Conservation (phyloP, 306 rosid species). For the Erythrophleum fordii region DNA sequence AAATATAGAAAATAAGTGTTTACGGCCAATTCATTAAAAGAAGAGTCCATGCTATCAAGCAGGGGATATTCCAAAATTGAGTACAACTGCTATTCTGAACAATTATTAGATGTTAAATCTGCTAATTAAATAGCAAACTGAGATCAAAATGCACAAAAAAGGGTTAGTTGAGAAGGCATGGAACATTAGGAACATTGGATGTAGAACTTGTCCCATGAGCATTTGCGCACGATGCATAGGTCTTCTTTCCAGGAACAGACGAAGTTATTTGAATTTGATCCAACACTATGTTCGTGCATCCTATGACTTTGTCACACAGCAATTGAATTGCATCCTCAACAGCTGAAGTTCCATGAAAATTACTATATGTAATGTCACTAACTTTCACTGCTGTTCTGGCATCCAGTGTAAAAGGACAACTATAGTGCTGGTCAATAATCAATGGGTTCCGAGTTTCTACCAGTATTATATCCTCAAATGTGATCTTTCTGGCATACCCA, state of each 20-base stretch:
- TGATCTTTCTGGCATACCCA: conserved; percentile 57
- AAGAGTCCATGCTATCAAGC: not conserved
- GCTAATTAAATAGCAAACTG: not conserved
- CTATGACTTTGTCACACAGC: conserved; percentile 24
- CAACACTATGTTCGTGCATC: conserved; percentile 40
- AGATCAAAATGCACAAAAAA: not conserved
- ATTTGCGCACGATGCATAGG: conserved; percentile 33
- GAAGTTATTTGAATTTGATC: conserved; percentile 19
- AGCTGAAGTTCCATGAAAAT: conserved; percentile 47
- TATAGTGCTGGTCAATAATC: conserved; percentile 48
- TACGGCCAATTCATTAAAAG: too few relatives aligned
- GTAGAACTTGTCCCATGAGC: conserved; percentile 28
- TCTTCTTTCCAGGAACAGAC: not conserved
- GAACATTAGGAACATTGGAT: conserved; percentile 32
- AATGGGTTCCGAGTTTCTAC: conserved; percentile 38
- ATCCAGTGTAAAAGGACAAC: not conserved
- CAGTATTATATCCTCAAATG: conserved; percentile 46
- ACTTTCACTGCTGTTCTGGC: conserved; percentile 21
- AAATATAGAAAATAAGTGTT: not conserved
- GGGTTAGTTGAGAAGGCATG: conserved; percentile 29
- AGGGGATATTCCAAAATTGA: not conserved
- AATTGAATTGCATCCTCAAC: conserved; percentile 26
- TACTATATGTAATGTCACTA: conserved; percentile 41
- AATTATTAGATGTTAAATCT: not conserved
- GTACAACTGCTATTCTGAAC: not conserved